Evolutionary conservation across 2,329 filamentous ascomycete species (phyloP).

Genomic region (Aspergillus phoenicis): DNA sequence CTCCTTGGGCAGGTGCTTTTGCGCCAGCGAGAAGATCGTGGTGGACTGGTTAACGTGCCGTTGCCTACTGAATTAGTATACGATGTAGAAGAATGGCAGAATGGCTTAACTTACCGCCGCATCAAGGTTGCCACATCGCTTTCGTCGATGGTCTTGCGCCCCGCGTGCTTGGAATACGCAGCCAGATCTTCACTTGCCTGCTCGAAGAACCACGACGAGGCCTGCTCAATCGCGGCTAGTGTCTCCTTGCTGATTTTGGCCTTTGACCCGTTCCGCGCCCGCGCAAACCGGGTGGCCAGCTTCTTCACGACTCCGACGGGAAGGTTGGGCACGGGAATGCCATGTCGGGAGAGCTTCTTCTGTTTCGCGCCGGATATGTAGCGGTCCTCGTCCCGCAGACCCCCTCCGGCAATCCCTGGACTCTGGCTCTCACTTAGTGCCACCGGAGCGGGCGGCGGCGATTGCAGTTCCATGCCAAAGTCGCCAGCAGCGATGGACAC

Average conservation of each 20-base stretch:
- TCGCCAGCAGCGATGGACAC: conserved; percentile 26
- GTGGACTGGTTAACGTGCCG: conserved; percentile 70
- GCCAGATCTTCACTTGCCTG: conserved; percentile 78
- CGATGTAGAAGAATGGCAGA: not conserved
- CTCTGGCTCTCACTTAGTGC: conserved; percentile 37
- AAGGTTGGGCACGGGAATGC: conserved; percentile 74
- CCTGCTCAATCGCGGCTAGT: conserved; percentile 72
- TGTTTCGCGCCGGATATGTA: conserved; percentile 45
- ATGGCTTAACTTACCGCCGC: conserved; percentile 66
- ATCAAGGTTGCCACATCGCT: conserved; percentile 80
- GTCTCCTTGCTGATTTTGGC: conserved; percentile 73
- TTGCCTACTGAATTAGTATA: conserved; percentile 62
- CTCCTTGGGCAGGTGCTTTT: conserved; percentile 78
- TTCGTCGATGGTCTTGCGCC: conserved; percentile 82
- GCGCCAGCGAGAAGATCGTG: conserved; percentile 84
- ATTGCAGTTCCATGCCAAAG: conserved; percentile 36
- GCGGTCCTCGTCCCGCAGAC: conserved; percentile 36
- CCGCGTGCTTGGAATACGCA: conserved; percentile 78
- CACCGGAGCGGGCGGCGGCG: conserved; percentile 30
- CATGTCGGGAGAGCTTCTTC: conserved; percentile 67
- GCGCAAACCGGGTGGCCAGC: conserved; percentile 66
- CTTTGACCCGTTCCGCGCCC: conserved; percentile 66
- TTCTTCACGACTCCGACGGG: conserved; percentile 73
- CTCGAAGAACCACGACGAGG: conserved; percentile 90
- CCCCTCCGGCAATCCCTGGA: conserved; percentile 38